A percentile compares a stretch with the other conserved stretches of the same genome.
Conservation (phyloP, 2,329 filamentous ascomycete genomes). For the Thermomyces lanuginosus region DNA sequence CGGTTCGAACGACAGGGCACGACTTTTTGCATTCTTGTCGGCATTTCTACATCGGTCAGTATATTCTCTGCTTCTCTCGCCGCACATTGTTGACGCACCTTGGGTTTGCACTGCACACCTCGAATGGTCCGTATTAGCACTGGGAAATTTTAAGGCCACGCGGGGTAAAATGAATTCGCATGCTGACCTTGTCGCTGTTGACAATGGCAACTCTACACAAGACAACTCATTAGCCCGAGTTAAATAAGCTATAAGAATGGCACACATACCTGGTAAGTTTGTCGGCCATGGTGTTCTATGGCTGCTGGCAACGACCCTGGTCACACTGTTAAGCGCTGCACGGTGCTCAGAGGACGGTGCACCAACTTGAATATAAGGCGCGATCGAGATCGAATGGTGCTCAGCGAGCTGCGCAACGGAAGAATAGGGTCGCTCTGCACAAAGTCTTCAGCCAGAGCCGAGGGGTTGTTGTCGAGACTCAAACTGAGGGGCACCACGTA, state of each 20-base stretch:
- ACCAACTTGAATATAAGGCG: no score
- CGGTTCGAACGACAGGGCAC: slow-evolving; percentile 89
- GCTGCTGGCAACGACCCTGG: slow-evolving; percentile 3
- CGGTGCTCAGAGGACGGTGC: no score
- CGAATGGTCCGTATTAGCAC: slow-evolving; percentile 25
- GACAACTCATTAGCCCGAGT: slow-evolving; percentile 1
- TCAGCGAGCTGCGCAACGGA: no score
- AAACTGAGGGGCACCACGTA: slow-evolving; percentile 5
- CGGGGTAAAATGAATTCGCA: slow-evolving; percentile 7
- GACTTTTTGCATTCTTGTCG: slow-evolving; percentile 98
- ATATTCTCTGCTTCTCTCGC: neutral
- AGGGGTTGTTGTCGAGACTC: no score
- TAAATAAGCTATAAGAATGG: neutral
- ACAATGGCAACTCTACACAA: slow-evolving; percentile 81
- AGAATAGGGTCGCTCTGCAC: no score
- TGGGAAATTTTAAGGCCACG: slow-evolving; percentile 21
- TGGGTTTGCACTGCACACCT: slow-evolving; percentile 60
- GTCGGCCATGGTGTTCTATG: slow-evolving; percentile 55
- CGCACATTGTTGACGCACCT: slow-evolving; percentile 37
- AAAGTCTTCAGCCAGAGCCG: no score
- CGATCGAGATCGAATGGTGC: no score
- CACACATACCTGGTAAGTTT: slow-evolving; percentile 76
- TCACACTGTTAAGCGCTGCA: no score
- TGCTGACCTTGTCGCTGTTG: slow-evolving; percentile 81
- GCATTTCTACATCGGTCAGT: slow-evolving; percentile 55